Evolutionary conservation across 108 stramenopile species (phyloP).

Genomic region (Cyclotella cryptica): DNA sequence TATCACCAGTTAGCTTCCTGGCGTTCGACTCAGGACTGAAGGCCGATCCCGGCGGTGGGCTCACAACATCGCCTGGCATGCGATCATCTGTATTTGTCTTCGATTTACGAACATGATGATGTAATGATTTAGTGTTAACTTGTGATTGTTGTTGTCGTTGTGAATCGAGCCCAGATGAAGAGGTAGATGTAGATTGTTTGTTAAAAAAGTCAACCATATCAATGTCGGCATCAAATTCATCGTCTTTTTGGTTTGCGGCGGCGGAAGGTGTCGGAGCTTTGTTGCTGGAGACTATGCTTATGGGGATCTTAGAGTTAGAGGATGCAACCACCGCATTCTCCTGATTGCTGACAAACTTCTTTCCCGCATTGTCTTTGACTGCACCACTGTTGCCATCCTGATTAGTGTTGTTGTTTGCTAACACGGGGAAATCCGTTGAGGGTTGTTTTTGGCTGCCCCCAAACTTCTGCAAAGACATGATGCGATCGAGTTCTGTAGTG

Average conservation of each 20-base stretch:
- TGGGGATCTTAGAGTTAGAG: conserved; percentile 36
- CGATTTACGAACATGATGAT: conserved; percentile 19
- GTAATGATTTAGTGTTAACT: conserved; percentile 4
- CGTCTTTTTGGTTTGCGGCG: conserved; percentile 25
- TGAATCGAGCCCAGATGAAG: background rate
- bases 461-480: conserved; percentile 49
- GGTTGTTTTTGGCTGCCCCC: conserved; percentile 17
- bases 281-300: conserved; percentile 17
- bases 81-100: conserved; percentile 35
- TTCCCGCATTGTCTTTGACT: background rate
- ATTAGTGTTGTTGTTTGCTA: background rate
- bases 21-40: conserved; percentile 6
- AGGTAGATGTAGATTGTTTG: conserved; percentile 14
- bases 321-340: background rate
- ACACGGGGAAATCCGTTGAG: background rate
- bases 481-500: conserved; percentile 45
- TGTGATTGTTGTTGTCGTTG: background rate
- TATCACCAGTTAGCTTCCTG: conserved; percentile 25
- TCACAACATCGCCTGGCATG: conserved; percentile 43
- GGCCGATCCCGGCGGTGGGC: background rate
- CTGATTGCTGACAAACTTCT: background rate
- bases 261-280: background rate
- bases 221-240: conserved; percentile 56
- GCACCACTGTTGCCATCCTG: background rate
- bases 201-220: conserved; percentile 55